Conservation (phyloP, 2,329 filamentous ascomycete genomes). For the Xylaria sp. region DNA sequence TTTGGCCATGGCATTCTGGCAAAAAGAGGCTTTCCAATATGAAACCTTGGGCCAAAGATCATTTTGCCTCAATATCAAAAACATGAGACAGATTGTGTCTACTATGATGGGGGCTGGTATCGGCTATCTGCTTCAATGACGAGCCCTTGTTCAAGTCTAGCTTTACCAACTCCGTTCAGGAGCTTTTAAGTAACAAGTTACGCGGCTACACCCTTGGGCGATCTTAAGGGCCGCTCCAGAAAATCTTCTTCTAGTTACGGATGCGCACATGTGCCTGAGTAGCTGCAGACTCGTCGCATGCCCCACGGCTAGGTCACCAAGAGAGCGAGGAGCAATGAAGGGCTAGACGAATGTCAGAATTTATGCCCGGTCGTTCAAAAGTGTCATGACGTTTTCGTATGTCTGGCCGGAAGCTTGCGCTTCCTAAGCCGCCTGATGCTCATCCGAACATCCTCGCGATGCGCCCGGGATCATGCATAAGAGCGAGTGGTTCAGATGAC, state of each 20-base stretch:
- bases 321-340: slow-evolving; percentile 40
- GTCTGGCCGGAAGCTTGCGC: slow-evolving; percentile 41
- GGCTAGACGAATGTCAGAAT: slow-evolving; percentile 32
- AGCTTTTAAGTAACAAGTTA: slow-evolving; percentile 24
- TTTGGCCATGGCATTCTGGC: slow-evolving; percentile 34
- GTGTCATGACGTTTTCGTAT: slow-evolving; percentile 36
- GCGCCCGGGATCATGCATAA: slow-evolving; percentile 39
- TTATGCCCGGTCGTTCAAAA: slow-evolving; percentile 37
- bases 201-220: slow-evolving; percentile 26
- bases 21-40: slow-evolving; percentile 35
- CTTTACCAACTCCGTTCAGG: slow-evolving; percentile 17
- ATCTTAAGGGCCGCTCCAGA: slow-evolving; percentile 28
- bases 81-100: slow-evolving; percentile 35
- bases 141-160: slow-evolving; percentile 26
- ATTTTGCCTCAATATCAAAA: slow-evolving; percentile 39
- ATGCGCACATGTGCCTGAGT: slow-evolving; percentile 8
- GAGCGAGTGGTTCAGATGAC: slow-evolving; percentile 35
- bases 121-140: slow-evolving; percentile 30
- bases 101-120: slow-evolving; percentile 29
- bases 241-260: slow-evolving; percentile 17
- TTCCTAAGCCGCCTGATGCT: slow-evolving; percentile 39
- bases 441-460: slow-evolving; percentile 40
- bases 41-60: slow-evolving; percentile 33
- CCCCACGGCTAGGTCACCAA: slow-evolving; percentile 29
- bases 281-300: slow-evolving; percentile 15